phyloP scores from a whole-genome alignment of 306 rosid genomes.

The Vigna hirtella region DNA sequence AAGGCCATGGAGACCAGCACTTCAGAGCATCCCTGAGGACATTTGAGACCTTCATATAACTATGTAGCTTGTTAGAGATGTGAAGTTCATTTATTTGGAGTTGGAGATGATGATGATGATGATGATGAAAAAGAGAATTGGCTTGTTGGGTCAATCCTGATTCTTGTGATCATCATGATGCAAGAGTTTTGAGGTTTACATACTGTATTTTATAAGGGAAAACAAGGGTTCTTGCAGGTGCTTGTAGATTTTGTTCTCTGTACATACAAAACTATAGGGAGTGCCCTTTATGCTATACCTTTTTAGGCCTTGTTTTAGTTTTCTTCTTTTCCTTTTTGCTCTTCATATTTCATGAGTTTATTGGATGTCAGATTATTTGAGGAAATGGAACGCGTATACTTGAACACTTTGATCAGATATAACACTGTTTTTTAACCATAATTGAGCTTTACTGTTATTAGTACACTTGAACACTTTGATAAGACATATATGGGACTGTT shows the following conservation, averaged over 20 bases:
- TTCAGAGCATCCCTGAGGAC: conserved; percentile 82
- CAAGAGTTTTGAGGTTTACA: background rate
- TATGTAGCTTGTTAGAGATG: background rate
- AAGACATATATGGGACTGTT: no score
- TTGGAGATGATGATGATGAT: background rate
- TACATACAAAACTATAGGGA: conserved; percentile 8
- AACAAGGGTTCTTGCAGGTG: background rate
- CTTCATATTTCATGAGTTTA: background rate
- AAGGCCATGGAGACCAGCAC: conserved; percentile 76
- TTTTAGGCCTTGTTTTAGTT: background rate
- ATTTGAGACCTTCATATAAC: background rate
- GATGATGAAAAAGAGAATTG: conserved; percentile 42
- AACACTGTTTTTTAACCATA: no score
- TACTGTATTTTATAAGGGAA: background rate
- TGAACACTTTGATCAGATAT: background rate
- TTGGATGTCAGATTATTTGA: conserved; percentile 1
- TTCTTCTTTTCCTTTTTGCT: background rate
- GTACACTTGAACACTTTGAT: background rate
- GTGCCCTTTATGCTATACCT: background rate
- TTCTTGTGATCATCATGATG: conserved; percentile 25
- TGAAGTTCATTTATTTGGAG: no score
- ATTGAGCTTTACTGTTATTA: background rate
- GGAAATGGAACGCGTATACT: conserved; percentile 7
- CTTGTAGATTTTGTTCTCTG: conserved; percentile 25
- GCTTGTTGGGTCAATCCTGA: conserved; percentile 44